Evolutionary conservation across 192 early-diverging fungal species (phyloP), one percentile per base, ranked within the genome.

Genomic region (Linderina pennispora): DNA sequence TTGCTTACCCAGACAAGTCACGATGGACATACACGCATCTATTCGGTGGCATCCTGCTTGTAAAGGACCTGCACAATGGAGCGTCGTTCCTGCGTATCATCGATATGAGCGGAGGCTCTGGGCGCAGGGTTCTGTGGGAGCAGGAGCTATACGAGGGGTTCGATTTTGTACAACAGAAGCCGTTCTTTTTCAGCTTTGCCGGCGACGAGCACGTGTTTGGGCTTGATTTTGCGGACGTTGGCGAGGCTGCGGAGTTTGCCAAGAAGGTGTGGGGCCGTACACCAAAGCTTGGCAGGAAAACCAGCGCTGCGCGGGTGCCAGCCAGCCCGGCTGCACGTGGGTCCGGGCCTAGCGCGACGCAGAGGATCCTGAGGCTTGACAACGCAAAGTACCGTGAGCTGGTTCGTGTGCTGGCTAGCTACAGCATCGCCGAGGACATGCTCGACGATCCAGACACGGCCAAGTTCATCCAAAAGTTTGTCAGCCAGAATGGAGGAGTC

Each of bases 121-220:
- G 78, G 36, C 58, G 59, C 32, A 71, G 77, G n/a, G 70, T 87
- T 23, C 55, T 86, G 22, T 89, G 87, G 87, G 87, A 89, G 53
- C 87, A 89, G 56, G 87, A 89, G 62, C 50, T 89, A 8, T 87
- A 84, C 56, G 64, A 81, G 49, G 77, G 76, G 36, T 87, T 89
- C 68, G 77, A 83, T 32, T 82, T 82, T 53, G 55, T 47, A 7
- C 68, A 79, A 40, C 79, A 83, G 25, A 39, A 61, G 14, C 76
- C 80, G 8, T 87, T 76, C 52, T 89, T 89, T 50, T 81, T 80
- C 45, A 82, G 82, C 15, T 81, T 89, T 59, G 65, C 77, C 20
- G 76, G 79, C 16, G 85, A 86, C 70, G 72, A 80, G 54, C 75
- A 79, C 36, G 50, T 78, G 19, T 80, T 83, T 32, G 86, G 80